Conservation (phyloP, 768 basidiomycete species). For the Xerocomus potaroensis region DNA sequence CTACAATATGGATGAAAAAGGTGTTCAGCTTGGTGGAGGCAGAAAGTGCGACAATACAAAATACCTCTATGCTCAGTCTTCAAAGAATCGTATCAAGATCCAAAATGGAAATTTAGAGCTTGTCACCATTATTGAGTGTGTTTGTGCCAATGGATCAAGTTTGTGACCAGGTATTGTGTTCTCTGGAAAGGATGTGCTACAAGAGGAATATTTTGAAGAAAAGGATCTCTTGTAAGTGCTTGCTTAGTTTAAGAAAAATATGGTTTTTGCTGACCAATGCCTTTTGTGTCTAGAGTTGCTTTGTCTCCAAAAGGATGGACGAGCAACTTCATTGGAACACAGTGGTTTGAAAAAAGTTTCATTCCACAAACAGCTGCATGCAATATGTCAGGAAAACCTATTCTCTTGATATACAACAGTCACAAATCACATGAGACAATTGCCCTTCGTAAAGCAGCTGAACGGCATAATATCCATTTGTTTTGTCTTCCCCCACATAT, state of each 20-base stretch:
- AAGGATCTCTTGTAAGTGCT: no score
- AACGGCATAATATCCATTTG: constrained; percentile 28
- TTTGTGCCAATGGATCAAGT: constrained; percentile 14
- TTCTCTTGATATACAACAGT: constrained; percentile 41
- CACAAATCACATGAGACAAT: constrained; percentile 39
- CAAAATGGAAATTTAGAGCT: constrained; percentile 37
- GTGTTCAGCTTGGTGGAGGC: constrained; percentile 28
- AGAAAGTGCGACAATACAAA: constrained; percentile 12
- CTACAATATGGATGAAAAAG: constrained; percentile 21
- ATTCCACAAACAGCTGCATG: constrained; percentile 32
- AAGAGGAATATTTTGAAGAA: not conserved
- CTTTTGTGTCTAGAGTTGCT: constrained; percentile 26
- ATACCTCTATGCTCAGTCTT: no score
- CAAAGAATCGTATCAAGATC: no score
- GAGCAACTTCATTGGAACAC: constrained; percentile 28
- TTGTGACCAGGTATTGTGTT: constrained; percentile 38
- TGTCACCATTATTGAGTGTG: constrained; percentile 43
- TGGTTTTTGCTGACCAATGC: no score
- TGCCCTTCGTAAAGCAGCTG: constrained; percentile 25
- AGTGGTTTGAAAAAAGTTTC: constrained; percentile 40
- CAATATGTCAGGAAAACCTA: constrained; percentile 26
- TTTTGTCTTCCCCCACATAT: constrained; percentile 38
- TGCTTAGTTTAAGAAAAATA: no score
- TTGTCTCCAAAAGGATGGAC: constrained; percentile 41
- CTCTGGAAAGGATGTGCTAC: constrained; percentile 18